Evolutionary conservation across 1,284 basidiomycete genomes (phyloP).

Genomic region (Cronartium ribicola): DNA sequence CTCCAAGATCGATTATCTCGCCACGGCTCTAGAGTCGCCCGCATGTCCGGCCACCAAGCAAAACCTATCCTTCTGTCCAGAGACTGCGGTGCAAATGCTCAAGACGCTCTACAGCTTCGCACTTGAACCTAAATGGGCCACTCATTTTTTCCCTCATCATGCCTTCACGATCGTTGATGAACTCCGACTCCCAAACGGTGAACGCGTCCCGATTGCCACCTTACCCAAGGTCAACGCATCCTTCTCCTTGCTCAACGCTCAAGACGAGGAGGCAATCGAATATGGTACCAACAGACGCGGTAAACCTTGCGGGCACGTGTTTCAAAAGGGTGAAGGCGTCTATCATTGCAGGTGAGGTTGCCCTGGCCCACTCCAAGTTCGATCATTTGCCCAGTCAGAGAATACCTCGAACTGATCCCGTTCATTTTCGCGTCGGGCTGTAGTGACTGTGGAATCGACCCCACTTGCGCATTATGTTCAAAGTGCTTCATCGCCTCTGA

Average conservation of each 20-base stretch:
- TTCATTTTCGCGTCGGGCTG: constrained; percentile 5
- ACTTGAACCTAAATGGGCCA: constrained; percentile 27
- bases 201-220: constrained; percentile 8
- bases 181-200: background rate
- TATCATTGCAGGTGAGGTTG: constrained; percentile 48
- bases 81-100: constrained; percentile 17
- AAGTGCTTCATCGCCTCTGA: constrained; percentile 78
- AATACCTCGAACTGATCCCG: constrained; percentile 2
- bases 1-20: constrained; percentile 37
- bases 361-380: background rate
- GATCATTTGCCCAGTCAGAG: background rate
- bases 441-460: constrained; percentile 82
- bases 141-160: constrained; percentile 32
- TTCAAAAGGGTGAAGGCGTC: constrained; percentile 51
- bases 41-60: constrained; percentile 22
- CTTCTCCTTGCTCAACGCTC: constrained; percentile 27
- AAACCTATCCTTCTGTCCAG: constrained; percentile 19
- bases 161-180: constrained; percentile 13
- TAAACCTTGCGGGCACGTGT: constrained; percentile 49
- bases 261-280: constrained; percentile 36
- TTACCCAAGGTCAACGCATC: constrained; percentile 16
- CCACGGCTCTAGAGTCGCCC: constrained; percentile 17
- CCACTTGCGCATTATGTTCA: constrained; percentile 80
- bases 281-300: constrained; percentile 33
- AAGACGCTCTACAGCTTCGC: constrained; percentile 29